phyloP scores from a whole-genome alignment of 2,329 filamentous ascomycete species.

The Beauveria australis region DNA sequence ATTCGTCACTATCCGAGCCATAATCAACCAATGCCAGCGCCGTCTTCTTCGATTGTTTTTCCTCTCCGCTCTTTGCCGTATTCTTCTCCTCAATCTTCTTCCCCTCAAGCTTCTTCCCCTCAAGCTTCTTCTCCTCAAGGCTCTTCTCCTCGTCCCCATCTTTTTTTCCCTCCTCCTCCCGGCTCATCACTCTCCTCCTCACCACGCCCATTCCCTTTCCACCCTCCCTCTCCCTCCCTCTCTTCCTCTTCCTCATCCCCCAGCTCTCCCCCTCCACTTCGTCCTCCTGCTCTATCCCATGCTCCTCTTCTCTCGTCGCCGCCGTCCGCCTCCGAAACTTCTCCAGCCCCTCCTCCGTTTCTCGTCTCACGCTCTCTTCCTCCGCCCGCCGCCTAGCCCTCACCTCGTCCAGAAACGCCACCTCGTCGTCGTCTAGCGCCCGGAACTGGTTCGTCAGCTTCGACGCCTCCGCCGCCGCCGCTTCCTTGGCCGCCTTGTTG shows the following conservation, averaged over 20 bases:
- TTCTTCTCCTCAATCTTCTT: slow-evolving; percentile 17
- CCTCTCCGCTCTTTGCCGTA: slow-evolving; percentile 9
- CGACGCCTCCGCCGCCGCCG: slow-evolving; percentile 68
- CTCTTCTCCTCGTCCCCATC: slow-evolving; percentile 12
- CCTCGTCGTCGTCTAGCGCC: slow-evolving; percentile 69
- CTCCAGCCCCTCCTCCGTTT: slow-evolving; percentile 49
- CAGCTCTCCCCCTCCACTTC: slow-evolving; percentile 18
- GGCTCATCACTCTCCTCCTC: slow-evolving; percentile 13
- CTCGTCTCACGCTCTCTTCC: slow-evolving; percentile 44
- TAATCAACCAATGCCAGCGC: slow-evolving; percentile 43
- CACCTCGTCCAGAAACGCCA: slow-evolving; percentile 63
- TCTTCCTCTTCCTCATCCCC: slow-evolving; percentile 18
- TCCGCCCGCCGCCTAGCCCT: slow-evolving; percentile 39
- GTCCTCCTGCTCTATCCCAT: background rate
- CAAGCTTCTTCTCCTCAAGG: background rate
- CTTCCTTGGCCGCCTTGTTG: slow-evolving; percentile 80
- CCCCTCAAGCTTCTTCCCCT: background rate
- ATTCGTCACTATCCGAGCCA: slow-evolving; percentile 44
- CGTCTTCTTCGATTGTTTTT: background rate
- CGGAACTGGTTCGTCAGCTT: slow-evolving; percentile 70
- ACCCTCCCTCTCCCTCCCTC: slow-evolving; percentile 20
- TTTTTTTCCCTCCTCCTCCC: slow-evolving; percentile 10
- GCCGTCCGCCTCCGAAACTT: slow-evolving; percentile 40
- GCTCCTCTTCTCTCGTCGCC: slow-evolving; percentile 28
- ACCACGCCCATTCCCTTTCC: slow-evolving; percentile 6